phyloP scores from a whole-genome alignment of 202 grass and related monocot genomes.

The Bolboschoenoplectus hybrid region DNA sequence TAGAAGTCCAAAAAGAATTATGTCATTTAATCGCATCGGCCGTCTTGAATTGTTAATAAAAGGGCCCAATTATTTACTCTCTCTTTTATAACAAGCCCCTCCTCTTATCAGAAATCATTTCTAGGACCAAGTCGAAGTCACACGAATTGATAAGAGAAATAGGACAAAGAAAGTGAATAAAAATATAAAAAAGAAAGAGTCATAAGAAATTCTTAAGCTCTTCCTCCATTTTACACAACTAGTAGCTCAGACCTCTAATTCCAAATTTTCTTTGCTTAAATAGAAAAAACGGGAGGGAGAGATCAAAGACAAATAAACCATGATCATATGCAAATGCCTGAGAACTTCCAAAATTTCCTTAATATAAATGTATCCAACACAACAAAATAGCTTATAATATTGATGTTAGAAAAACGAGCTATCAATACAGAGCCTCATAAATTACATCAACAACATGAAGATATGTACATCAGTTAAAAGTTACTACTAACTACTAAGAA shows the following conservation, averaged over 20 bases:
- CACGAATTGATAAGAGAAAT: no score
- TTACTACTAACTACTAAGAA: background rate
- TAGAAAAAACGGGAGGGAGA: background rate
- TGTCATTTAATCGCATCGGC: no score
- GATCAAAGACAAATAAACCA: background rate
- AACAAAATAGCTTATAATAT: background rate
- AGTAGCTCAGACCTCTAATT: no score
- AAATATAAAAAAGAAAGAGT: no score
- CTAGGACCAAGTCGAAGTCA: no score
- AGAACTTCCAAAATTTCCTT: background rate
- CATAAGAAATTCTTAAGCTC: no score
- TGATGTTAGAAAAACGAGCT: background rate
- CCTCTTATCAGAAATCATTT: background rate
- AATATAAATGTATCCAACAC: background rate
- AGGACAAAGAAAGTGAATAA: no score
- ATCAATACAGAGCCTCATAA: background rate
- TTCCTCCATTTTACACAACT: background rate
- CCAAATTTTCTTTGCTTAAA: background rate
- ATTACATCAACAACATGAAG: background rate
- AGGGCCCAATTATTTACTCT: background rate
- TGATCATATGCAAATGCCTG: background rate
- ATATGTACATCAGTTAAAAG: background rate
- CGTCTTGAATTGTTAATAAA: background rate
- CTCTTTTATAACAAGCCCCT: background rate
- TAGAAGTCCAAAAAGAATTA: no score